A percentile compares a stretch with the other conserved stretches of the same genome.
Evolutionary conservation across 306 rosid species (phyloP).

Genomic region (Vigna mungo): DNA sequence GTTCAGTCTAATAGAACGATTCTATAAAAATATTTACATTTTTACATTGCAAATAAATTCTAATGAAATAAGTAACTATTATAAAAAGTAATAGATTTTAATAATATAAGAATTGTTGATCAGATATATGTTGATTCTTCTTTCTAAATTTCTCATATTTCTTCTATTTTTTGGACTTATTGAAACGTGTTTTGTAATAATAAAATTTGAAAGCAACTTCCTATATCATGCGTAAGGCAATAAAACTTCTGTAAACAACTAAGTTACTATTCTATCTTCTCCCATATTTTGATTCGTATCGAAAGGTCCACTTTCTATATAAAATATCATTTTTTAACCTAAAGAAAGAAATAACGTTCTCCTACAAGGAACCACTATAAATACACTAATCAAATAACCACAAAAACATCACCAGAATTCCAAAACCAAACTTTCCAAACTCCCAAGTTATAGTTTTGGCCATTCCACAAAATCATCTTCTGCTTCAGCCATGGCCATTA

Average conservation of each 20-base stretch:
- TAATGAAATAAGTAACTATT: too few relatives aligned
- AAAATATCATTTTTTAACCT: neutral
- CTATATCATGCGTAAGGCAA: neutral
- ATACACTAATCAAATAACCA: neutral
- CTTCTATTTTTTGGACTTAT: neutral
- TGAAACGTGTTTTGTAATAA: neutral
- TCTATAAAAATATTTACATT: too few relatives aligned
- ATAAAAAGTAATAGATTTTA: too few relatives aligned
- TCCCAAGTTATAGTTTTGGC: conserved; percentile 33
- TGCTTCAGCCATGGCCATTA: conserved; percentile 53
- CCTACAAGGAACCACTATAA: conserved; percentile 45
- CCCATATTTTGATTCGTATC: neutral
- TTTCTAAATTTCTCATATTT: neutral
- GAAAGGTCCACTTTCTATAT: conserved; percentile 2
- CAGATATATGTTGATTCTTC: too few relatives aligned
- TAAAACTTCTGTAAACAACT: neutral
- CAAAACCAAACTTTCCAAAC: conserved; percentile 23
- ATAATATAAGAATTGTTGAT: neutral
- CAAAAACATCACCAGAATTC: neutral
- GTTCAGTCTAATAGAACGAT: too few relatives aligned
- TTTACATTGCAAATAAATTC: too few relatives aligned
- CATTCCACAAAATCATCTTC: neutral
- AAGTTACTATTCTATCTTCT: neutral
- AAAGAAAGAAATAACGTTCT: neutral
- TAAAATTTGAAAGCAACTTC: neutral